Evolutionary conservation across 2,329 filamentous ascomycete species (phyloP), one percentile per base, ranked within the genome.

Genomic region (Diplodia intermedia): DNA sequence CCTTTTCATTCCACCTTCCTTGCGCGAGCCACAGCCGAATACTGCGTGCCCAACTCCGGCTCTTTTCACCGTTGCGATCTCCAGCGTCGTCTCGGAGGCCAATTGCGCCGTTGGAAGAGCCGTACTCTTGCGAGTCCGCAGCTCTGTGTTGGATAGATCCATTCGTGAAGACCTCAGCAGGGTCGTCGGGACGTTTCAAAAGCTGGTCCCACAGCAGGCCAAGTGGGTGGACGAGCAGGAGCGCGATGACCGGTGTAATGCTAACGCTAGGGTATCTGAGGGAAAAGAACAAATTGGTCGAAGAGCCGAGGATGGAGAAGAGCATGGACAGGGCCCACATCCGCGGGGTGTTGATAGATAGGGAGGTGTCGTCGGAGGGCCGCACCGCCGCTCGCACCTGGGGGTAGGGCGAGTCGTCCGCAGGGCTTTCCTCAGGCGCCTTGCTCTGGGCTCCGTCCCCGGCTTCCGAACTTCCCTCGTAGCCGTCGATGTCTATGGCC

Each of bases 211-310:
- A 94, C 33, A 93, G 76, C 29, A 92, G 86, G 69, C 93, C 93
- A 66, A 96, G 86, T 2, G 93, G 93, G 75, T 95, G 93, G 56
- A 93, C 92, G 68, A 97, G 88, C 69, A 96, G 84, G 74, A 95
- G 84, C 36, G 92, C 92, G 81, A 97, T 96, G 72, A 97, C 91
- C 49, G 92, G 92, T 26, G 92, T 94, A 75, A 96, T 94, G 69
- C 91, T 91, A 77, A 96, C 92, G 78, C 92, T 95, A 33, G 93
- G 93, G 84, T 95, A 96, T 86, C 93, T 87, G 76, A 96, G 83
- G 43, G 92, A 94, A 82, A 96, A 97, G 82, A 96, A 95, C 50
- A 96, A 82, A 78, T 95, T 95, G 26, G 91, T 93, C 2, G 91
- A 91, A 56, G 92, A 94, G 70, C 92, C 92, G 49, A 93, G 86